Conservation (phyloP, 1,139 yeast genomes). For the Blastobotrys apis region DNA sequence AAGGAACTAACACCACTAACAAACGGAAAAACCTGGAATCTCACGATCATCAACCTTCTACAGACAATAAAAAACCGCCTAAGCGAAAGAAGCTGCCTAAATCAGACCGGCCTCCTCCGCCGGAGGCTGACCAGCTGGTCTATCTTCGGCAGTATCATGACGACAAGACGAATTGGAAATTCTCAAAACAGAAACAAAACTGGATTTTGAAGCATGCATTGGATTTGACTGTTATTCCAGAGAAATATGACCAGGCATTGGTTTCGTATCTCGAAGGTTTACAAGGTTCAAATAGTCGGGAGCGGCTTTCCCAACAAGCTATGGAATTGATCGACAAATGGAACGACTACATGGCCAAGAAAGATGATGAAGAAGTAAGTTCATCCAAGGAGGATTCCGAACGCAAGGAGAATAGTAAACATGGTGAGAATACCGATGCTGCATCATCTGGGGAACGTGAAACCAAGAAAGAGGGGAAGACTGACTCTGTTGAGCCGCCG, state of each 20-base stretch:
- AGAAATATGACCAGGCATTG: conserved; percentile 53
- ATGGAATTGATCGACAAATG: conserved; percentile 48
- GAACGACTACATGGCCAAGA: conserved; percentile 47
- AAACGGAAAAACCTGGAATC: conserved; percentile 4
- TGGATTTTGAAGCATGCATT: conserved; percentile 72
- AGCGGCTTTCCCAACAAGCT: conserved; percentile 53
- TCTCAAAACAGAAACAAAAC: conserved; percentile 89
- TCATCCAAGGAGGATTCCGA: conserved; percentile 14
- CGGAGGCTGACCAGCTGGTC: conserved; percentile 74
- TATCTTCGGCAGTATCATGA: conserved; percentile 64
- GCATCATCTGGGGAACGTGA: conserved; percentile 13
- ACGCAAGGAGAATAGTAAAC: conserved; percentile 31
- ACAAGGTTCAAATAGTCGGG: conserved; percentile 64
- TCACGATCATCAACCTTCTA: not conserved
- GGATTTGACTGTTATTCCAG: conserved; percentile 41
- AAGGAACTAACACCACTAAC: not conserved
- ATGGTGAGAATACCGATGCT: conserved; percentile 12
- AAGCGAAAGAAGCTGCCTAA: conserved; percentile 76
- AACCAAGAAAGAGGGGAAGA: conserved; percentile 30
- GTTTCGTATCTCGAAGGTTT: conserved; percentile 58
- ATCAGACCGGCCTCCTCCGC: conserved; percentile 66
- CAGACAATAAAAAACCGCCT: conserved; percentile 53
- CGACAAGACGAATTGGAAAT: conserved; percentile 74
- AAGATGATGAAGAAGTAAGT: conserved; percentile 18
- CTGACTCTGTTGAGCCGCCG: conserved; percentile 24